Evolutionary conservation across 495 filamentous ascomycete species (phyloP).

Genomic region (Penicillium salamii): DNA sequence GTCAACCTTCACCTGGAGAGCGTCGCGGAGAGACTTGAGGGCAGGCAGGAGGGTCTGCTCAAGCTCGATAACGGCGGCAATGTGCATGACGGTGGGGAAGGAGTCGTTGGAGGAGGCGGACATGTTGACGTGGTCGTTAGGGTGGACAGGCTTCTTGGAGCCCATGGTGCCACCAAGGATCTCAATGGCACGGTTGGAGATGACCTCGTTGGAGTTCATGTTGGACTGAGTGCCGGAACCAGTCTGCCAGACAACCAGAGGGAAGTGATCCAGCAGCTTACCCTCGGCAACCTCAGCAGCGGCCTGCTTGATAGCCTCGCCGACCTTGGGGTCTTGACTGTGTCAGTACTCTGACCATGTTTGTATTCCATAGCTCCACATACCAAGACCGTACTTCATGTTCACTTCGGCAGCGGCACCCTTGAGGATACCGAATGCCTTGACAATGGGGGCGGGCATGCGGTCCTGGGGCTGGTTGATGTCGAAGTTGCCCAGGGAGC

Average conservation of each 20-base stretch:
- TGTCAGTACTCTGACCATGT: slow-evolving; percentile 6
- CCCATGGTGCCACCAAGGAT: slow-evolving; percentile 93
- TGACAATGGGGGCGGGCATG: slow-evolving; percentile 90
- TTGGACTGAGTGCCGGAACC: slow-evolving; percentile 98
- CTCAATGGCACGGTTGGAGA: slow-evolving; percentile 98
- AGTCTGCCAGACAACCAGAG: slow-evolving; percentile 98
- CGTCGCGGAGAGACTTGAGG: slow-evolving; percentile 74
- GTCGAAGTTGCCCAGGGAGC: slow-evolving; percentile 91
- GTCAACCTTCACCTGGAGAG: slow-evolving; percentile 85
- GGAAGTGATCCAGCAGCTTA: slow-evolving; percentile 97
- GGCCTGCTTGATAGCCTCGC: slow-evolving; percentile 90
- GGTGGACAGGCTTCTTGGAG: slow-evolving; percentile 96
- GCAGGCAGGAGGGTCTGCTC: slow-evolving; percentile 81
- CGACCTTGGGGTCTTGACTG: slow-evolving; percentile 74
- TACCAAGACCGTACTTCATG: slow-evolving; percentile 93
- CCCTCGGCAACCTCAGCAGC: slow-evolving; percentile 89
- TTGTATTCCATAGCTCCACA: slow-evolving; percentile 20
- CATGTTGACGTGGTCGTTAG: slow-evolving; percentile 99
- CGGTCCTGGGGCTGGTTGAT: slow-evolving; percentile 99
- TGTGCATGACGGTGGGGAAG: slow-evolving; percentile 99
- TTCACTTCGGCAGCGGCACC: slow-evolving; percentile 95
- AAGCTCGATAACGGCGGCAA: slow-evolving; percentile 92
- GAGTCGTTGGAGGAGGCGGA: slow-evolving; percentile 98
- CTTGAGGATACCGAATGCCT: slow-evolving; percentile 96
- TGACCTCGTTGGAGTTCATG: slow-evolving; percentile 99